Base-by-base conservation (phyloP, 1,284 basidiomycete species). In the Naganishia sp. region DNA sequence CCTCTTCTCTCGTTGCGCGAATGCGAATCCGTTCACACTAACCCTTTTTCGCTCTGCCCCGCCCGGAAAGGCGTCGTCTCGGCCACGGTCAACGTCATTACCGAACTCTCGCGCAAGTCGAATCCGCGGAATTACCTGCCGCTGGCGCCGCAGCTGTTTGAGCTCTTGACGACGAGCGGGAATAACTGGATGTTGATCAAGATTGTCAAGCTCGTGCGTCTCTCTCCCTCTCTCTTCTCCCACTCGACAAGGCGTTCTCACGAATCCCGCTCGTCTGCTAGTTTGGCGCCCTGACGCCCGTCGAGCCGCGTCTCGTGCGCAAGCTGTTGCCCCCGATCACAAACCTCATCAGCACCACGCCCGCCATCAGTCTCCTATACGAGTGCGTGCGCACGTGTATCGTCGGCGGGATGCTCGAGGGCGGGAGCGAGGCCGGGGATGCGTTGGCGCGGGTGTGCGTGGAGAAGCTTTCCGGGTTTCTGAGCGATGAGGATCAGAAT, bases 111-210 rank as follows among this genome's bases (percentile, higher is more conserved):
- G 3, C 84, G 90, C 63, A 82, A 76, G 54, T 77, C 85, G 63
- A 87, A 88, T 67, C 91, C 93, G 6, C 82, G 82, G 70, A 88
- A 90, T 66, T 93, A 92, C 74, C 82, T 96, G 5, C 83, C 86
- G 2, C 80, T 97, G 39, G 94, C 95, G 2, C 96, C 96, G 1
- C 91, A 93, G 73, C 81, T 99, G 55, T 99, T 99, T 77, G 90
- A 90, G 71, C 84, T 98, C n/a, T 83, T 99, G 67, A 97, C 93
- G 0, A 92, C 88, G 0, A 93, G 92, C 35, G 90, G 89, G 32
- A 99, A 99, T 79, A 99, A 99, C 75, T 99, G 96, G 96, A 95
- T 98, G 90, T 83, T 99, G 66, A 99, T 99, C 81, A 99, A 99
- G 82, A 90, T 98, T 56, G 89, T 99, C 77, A 99, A 99, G 81